These are phyloP conservation scores for Neltuma alba DNA, from an alignment of 306 rosid genomes.

Conservation along the genomic window DNA sequence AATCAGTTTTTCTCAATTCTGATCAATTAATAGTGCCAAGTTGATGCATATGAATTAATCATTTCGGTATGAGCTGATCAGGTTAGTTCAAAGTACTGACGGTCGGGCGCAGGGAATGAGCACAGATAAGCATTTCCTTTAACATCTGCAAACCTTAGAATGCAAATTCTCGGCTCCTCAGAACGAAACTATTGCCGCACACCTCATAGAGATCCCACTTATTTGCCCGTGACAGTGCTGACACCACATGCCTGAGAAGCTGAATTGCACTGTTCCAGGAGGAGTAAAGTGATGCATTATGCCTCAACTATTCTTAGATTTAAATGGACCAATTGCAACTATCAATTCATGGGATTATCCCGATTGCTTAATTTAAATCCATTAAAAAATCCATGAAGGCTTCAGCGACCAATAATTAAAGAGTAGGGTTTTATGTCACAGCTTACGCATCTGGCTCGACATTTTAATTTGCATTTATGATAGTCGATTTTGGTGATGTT, in stretches of 20 bases:
- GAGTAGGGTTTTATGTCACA: slow-evolving; percentile 13
- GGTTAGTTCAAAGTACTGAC: not conserved
- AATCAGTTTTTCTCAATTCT: not conserved
- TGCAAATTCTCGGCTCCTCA: not conserved
- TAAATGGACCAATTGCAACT: not conserved
- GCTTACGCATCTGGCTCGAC: not conserved
- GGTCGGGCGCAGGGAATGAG: not conserved
- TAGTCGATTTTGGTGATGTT: not conserved
- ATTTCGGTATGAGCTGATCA: not conserved
- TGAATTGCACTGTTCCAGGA: not conserved
- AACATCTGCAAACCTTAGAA: not conserved
- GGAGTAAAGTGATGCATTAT: not conserved
- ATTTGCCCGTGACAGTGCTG: not conserved
- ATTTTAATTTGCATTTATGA: not conserved
- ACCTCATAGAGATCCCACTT: not conserved
- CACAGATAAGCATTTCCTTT: not conserved
- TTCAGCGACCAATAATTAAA: slow-evolving; percentile 24
- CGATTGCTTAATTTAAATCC: not conserved
- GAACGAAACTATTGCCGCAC: not conserved
- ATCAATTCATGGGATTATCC: not conserved
- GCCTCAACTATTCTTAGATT: not conserved
- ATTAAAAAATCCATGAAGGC: not conserved
- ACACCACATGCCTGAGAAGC: not conserved
- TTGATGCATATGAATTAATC: not conserved
- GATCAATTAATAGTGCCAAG: not conserved